A percentile compares a stretch with the other conserved stretches of the same genome.
Evolutionary conservation across 192 early-diverging fungal genomes (phyloP).

Genomic region (Backusella mclennaniae): DNA sequence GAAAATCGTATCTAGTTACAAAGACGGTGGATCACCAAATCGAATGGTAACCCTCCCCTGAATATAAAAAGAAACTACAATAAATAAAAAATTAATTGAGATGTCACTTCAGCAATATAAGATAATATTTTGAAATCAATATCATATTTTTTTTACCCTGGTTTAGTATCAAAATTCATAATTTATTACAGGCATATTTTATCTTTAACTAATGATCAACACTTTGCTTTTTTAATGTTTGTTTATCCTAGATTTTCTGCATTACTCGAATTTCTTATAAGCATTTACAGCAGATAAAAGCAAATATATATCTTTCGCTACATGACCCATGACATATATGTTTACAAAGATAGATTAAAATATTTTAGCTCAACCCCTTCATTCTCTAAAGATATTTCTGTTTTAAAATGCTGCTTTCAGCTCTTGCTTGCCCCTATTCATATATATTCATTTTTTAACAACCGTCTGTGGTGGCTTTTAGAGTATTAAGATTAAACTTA

Average conservation of each 20-base stretch:
- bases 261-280: too few species aligned
- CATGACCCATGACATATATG: not conserved
- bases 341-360: not conserved
- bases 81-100: not conserved
- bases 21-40: not conserved
- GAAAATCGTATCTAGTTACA: not conserved
- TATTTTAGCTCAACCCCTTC: not conserved
- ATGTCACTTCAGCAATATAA: not conserved
- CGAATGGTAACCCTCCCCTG: not conserved
- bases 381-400: not conserved
- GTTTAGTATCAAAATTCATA: too few species aligned
- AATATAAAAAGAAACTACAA: not conserved
- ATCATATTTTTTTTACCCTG: too few species aligned
- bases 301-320: too few species aligned
- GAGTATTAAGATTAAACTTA: not conserved
- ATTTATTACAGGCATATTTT: too few species aligned
- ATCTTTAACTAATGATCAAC: too few species aligned
- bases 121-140: too few species aligned
- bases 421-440: not conserved
- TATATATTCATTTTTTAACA: not conserved
- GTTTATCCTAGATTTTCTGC: too few species aligned
- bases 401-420: not conserved
- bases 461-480: not conserved
- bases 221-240: too few species aligned
- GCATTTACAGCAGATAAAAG: too few species aligned